Evolutionary conservation across 83 land plant species (phyloP).

Genomic region (Thuja plicata): DNA sequence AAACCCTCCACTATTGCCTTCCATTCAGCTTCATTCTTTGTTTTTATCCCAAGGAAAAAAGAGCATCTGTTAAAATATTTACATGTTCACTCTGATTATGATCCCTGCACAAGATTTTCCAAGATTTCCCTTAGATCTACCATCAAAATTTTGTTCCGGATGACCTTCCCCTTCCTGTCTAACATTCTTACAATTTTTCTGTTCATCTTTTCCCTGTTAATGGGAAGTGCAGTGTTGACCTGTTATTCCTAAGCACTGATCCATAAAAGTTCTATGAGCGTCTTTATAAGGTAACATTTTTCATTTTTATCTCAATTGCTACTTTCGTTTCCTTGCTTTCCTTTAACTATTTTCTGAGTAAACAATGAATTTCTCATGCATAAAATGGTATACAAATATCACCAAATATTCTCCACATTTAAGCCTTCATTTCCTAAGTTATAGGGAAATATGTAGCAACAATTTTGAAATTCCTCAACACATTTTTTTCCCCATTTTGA

Average conservation of each 20-base stretch:
- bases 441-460: neutral
- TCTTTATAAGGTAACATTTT: neutral
- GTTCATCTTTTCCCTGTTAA: too few species aligned
- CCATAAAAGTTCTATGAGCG: neutral
- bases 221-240: neutral
- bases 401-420: neutral
- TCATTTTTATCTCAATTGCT: neutral
- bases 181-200: too few species aligned
- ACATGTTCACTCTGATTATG: too few species aligned
- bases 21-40: too few species aligned
- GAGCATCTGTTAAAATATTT: too few species aligned
- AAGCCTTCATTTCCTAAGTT: neutral
- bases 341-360: neutral
- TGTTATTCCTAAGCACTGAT: neutral
- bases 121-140: too few species aligned
- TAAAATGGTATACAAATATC: neutral
- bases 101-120: too few species aligned
- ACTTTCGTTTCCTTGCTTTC: neutral
- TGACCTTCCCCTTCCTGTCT: too few species aligned
- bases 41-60: too few species aligned
- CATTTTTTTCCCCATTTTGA: neutral
- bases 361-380: neutral
- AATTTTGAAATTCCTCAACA: too few species aligned
- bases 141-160: too few species aligned
- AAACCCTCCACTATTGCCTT: too few species aligned